Percentiles rank a stretch among this genome's conserved stretches.
Conservation (phyloP, 106 monocot genomes). For the Dendrobium huoshanense region DNA sequence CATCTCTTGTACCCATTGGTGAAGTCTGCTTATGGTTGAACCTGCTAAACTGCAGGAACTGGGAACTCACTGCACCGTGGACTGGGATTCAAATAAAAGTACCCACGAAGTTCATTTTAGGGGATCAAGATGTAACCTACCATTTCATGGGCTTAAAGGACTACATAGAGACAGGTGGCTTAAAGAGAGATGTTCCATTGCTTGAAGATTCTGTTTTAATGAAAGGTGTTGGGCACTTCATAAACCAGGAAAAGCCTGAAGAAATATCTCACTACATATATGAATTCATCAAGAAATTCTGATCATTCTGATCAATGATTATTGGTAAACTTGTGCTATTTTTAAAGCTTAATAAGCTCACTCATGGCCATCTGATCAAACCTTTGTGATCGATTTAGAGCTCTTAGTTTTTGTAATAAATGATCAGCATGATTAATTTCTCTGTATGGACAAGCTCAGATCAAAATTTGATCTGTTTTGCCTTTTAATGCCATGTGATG, state of each 20-base stretch:
- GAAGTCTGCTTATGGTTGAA: too few relatives aligned
- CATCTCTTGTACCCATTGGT: too few relatives aligned
- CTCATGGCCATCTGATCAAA: too few relatives aligned
- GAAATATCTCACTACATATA: slow-evolving; percentile 35
- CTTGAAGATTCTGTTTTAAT: slow-evolving; percentile 41
- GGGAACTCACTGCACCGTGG: slow-evolving; percentile 54
- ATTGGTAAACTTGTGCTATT: not conserved
- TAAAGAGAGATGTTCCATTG: slow-evolving; percentile 40
- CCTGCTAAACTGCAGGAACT: slow-evolving; percentile 29
- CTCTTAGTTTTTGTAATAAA: too few relatives aligned
- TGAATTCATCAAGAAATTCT: slow-evolving; percentile 39
- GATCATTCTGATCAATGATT: not conserved
- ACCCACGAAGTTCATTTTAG: slow-evolving; percentile 45
- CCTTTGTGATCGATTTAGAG: too few relatives aligned
- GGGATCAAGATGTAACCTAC: slow-evolving; percentile 34
- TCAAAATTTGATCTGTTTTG: too few relatives aligned
- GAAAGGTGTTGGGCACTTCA: slow-evolving; percentile 51
- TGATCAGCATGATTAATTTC: too few relatives aligned
- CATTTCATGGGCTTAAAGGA: slow-evolving; percentile 34
- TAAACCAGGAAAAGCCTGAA: slow-evolving; percentile 41
- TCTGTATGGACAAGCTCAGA: too few relatives aligned
- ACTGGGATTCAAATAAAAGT: slow-evolving; percentile 35
- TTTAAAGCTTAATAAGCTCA: not conserved
- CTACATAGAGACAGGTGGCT: slow-evolving; percentile 52
- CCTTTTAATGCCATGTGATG: too few relatives aligned